A percentile compares a stretch with the other conserved stretches of the same genome.
These are phyloP conservation scores for Colletotrichum sp. DNA, from an alignment of 2,329 filamentous ascomycete species.

Conservation along the genomic window DNA sequence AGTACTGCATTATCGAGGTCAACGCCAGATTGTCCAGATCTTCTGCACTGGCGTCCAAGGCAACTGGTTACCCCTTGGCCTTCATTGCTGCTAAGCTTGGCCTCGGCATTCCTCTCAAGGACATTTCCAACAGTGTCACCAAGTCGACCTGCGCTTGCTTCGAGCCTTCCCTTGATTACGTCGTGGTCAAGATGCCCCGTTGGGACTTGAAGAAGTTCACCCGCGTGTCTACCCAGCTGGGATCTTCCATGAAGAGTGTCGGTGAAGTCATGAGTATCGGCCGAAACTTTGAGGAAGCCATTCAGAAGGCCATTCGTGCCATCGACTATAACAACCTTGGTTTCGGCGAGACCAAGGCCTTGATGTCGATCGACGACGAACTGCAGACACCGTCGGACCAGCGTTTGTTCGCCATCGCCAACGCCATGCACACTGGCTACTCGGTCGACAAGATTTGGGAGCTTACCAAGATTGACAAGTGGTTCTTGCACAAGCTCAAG, in stretches of 20 bases:
- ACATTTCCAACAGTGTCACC: conserved; percentile 95
- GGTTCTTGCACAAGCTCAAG: conserved; percentile 95
- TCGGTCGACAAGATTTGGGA: conserved; percentile 97
- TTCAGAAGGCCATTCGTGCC: conserved; percentile 95
- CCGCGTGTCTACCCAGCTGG: conserved; percentile 91
- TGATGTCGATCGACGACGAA: conserved; percentile 96
- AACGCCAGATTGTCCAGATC: conserved; percentile 96
- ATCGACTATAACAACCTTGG: conserved; percentile 96
- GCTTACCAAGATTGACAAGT: conserved; percentile 97
- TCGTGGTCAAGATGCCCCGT: conserved; percentile 97
- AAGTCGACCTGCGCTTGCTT: conserved; percentile 97
- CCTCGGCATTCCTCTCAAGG: conserved; percentile 91
- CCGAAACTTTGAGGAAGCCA: conserved; percentile 95
- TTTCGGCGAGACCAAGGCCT: conserved; percentile 87
- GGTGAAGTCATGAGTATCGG: conserved; percentile 99
- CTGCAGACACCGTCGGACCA: conserved; percentile 97
- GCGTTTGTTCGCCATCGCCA: conserved; percentile 95
- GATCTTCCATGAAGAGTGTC: conserved; percentile 99
- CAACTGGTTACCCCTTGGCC: conserved; percentile 93
- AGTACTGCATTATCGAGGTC: conserved; percentile 99
- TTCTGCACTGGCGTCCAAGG: conserved; percentile 94
- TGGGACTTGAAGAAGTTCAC: conserved; percentile 99
- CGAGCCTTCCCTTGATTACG: conserved; percentile 96
- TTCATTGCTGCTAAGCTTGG: conserved; percentile 98
- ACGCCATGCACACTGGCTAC: conserved; percentile 95